Evolutionary conservation across 176 grass and related monocot genomes (phyloP).

Genomic region (Cymbopogon citratus): DNA sequence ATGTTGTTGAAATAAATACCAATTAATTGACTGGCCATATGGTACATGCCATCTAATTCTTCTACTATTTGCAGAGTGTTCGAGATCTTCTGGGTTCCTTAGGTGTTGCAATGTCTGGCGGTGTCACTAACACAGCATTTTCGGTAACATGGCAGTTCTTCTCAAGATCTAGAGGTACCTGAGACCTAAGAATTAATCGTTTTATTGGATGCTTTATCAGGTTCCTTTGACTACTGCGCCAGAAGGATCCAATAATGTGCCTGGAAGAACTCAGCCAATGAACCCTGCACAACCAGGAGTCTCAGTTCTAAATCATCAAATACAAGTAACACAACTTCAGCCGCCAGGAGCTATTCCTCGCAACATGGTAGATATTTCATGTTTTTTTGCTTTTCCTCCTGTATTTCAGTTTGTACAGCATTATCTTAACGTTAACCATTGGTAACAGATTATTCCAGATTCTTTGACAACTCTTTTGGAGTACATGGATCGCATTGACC

Average conservation of each 20-base stretch:
- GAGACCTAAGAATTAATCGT: background rate
- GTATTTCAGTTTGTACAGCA: background rate
- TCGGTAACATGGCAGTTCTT: slow-evolving; percentile 33
- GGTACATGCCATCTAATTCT: background rate
- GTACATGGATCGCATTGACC: slow-evolving; percentile 73
- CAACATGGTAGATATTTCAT: slow-evolving; percentile 41
- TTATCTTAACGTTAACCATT: slow-evolving; percentile 13
- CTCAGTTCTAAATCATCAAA: slow-evolving; percentile 55
- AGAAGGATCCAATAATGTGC: slow-evolving; percentile 50
- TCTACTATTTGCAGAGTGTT: slow-evolving; percentile 53
- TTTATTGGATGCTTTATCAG: slow-evolving; percentile 44
- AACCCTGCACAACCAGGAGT: slow-evolving; percentile 26
- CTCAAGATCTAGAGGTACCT: background rate
- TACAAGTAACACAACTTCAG: slow-evolving; percentile 63
- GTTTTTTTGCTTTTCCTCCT: background rate
- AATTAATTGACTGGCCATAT: background rate
- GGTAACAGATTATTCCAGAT: slow-evolving; percentile 75
- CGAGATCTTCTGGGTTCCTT: slow-evolving; percentile 68
- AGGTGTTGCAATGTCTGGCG: slow-evolving; percentile 50
- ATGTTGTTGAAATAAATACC: background rate
- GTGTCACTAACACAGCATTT: slow-evolving; percentile 42
- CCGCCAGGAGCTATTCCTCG: slow-evolving; percentile 35
- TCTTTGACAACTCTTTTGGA: slow-evolving; percentile 64
- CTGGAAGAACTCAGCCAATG: slow-evolving; percentile 42
- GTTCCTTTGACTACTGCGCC: slow-evolving; percentile 40